These are phyloP conservation scores for Rhodotorula diobovata DNA, from an alignment of 768 basidiomycete genomes.

Conservation along the genomic window DNA sequence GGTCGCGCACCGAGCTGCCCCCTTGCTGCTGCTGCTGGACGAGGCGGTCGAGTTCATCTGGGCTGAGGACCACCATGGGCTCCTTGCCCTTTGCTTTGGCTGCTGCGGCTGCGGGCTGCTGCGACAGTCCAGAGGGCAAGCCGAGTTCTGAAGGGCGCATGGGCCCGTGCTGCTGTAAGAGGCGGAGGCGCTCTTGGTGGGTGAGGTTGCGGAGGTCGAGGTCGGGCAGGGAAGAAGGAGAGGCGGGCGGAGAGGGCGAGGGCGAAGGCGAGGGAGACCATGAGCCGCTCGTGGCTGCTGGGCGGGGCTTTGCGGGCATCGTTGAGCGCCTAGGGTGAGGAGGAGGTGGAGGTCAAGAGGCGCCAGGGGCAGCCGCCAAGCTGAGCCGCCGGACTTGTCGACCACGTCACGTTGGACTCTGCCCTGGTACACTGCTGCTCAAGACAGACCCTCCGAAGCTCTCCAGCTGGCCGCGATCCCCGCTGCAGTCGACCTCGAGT, in stretches of 20 bases:
- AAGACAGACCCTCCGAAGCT: too few relatives aligned
- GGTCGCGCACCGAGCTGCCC: background rate
- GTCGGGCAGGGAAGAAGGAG: too few relatives aligned
- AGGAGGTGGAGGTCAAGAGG: background rate
- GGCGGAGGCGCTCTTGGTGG: constrained; percentile 21
- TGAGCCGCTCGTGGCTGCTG: background rate
- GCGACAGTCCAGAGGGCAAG: background rate
- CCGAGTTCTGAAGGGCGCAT: constrained; percentile 13
- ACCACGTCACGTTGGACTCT: too few relatives aligned
- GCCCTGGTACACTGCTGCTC: too few relatives aligned
- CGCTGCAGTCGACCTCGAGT: too few relatives aligned
- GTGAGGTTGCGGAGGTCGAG: constrained; percentile 30
- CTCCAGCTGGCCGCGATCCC: too few relatives aligned
- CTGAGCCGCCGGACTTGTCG: too few relatives aligned
- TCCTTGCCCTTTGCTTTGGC: constrained; percentile 7
- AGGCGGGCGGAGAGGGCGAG: background rate
- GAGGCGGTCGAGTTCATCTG: constrained; percentile 29
- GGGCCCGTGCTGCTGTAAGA: constrained; percentile 15
- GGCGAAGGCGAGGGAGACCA: constrained; percentile 30
- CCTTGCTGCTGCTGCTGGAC: constrained; percentile 11
- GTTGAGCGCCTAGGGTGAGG: too few relatives aligned
- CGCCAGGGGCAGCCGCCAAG: too few relatives aligned
- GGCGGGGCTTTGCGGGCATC: background rate
- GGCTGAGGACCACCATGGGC: constrained; percentile 26
- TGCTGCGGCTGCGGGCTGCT: background rate